Conservation (phyloP, 2,329 filamentous ascomycete species). For the Periglandula ipomoeae region DNA sequence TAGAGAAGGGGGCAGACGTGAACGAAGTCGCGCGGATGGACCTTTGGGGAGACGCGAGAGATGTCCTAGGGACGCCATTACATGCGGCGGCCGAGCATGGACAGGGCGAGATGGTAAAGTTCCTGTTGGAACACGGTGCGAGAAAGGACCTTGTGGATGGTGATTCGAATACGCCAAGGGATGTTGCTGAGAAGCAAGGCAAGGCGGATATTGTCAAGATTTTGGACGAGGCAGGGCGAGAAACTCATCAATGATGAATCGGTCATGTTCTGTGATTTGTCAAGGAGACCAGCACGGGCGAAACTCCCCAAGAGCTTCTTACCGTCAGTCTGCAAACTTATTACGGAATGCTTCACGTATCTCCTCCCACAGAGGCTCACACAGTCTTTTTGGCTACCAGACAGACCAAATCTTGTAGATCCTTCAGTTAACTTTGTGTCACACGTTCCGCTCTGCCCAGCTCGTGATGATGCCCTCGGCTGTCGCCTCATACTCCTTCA, state of each 20-base stretch:
- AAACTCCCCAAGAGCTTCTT: too few relatives aligned
- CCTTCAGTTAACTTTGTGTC: too few relatives aligned
- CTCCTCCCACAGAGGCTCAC: too few relatives aligned
- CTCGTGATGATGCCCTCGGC: too few relatives aligned
- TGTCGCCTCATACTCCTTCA: too few relatives aligned
- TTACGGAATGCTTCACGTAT: too few relatives aligned
- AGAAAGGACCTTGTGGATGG: not conserved
- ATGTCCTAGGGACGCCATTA: not conserved
- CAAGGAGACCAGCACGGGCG: too few relatives aligned
- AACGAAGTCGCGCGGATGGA: not conserved
- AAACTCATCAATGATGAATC: not conserved
- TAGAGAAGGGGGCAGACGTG: not conserved
- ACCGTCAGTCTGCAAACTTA: too few relatives aligned
- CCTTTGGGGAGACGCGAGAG: not conserved
- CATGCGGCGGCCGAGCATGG: not conserved
- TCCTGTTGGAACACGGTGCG: not conserved
- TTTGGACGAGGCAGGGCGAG: not conserved
- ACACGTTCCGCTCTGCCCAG: too few relatives aligned
- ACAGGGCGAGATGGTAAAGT: not conserved
- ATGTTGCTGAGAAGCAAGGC: not conserved
- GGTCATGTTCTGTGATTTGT: too few relatives aligned
- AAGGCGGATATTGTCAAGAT: not conserved
- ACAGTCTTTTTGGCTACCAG: too few relatives aligned
- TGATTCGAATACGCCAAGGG: not conserved
- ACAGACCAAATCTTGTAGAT: too few relatives aligned